Conservation (phyloP, 2,329 filamentous ascomycete species). For the Aphanoascus verrucosus region DNA sequence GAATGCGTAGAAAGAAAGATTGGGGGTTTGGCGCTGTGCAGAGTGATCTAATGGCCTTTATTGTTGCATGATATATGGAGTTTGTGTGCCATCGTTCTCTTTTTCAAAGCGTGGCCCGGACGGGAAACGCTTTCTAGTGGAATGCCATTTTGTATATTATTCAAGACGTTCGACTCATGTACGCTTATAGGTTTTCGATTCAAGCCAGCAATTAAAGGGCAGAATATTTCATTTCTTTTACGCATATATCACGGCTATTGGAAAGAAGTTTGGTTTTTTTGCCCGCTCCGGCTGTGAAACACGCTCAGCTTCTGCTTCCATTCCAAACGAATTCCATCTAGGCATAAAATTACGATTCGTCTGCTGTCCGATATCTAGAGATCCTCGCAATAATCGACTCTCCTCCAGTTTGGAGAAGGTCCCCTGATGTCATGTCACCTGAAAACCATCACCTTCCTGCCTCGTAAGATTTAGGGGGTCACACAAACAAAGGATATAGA, state of each 20-base stretch:
- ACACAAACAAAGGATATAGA: too few species aligned
- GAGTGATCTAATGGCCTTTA: slow-evolving; percentile 41
- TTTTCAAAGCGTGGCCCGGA: slow-evolving; percentile 4
- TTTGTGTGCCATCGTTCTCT: slow-evolving; percentile 6
- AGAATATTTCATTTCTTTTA: neutral
- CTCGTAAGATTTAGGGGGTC: too few species aligned
- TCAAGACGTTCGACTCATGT: slow-evolving; percentile 3
- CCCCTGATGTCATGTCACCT: too few species aligned
- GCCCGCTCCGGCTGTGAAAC: too few species aligned
- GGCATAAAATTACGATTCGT: too few species aligned
- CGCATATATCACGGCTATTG: neutral
- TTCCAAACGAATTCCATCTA: too few species aligned
- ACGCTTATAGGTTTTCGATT: neutral
- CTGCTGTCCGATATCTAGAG: too few species aligned
- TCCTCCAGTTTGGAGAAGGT: too few species aligned
- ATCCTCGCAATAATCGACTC: too few species aligned
- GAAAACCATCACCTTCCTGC: too few species aligned
- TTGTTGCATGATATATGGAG: slow-evolving; percentile 13
- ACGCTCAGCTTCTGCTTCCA: too few species aligned
- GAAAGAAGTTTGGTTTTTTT: too few species aligned
- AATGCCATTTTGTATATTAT: slow-evolving; percentile 7
- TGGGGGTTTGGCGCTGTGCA: slow-evolving; percentile 69
- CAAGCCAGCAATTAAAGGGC: neutral
- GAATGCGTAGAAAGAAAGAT: slow-evolving; percentile 71
- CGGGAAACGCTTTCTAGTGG: neutral